Conservation (phyloP, 2,329 filamentous ascomycete species). For the Ophiosphaerella herpotricha region DNA sequence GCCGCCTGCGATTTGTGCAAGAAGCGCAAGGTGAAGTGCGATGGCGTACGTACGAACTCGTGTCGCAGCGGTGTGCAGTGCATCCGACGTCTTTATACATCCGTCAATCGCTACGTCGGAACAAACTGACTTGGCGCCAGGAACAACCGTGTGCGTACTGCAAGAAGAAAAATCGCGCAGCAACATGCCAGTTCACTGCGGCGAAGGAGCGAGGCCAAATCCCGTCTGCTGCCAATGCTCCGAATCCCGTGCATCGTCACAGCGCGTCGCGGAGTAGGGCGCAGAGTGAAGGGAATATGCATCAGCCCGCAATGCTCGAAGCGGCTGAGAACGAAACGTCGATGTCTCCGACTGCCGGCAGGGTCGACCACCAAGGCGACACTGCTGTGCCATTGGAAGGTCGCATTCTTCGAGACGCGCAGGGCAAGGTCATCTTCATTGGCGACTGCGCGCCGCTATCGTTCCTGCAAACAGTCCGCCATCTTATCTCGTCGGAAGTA, state of each 20-base stretch:
- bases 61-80: not conserved
- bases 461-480: constrained; percentile 58
- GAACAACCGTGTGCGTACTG: constrained; percentile 58
- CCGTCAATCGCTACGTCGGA: not conserved
- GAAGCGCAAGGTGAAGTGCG: constrained; percentile 54
- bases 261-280: constrained; percentile 2
- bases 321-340: constrained; percentile 12
- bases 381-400: constrained; percentile 51
- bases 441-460: constrained; percentile 60
- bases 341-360: constrained; percentile 28
- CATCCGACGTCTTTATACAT: too few relatives aligned
- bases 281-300: constrained; percentile 9
- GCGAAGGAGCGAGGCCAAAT: constrained; percentile 40
- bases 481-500: constrained; percentile 51
- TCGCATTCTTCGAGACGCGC: constrained; percentile 56
- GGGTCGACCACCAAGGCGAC: constrained; percentile 46
- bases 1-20: constrained; percentile 40
- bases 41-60: constrained; percentile 41
- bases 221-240: constrained; percentile 39
- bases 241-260: constrained; percentile 9
- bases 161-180: constrained; percentile 45
- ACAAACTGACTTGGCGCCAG: not conserved
- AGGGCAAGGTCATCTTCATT: constrained; percentile 60
- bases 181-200: constrained; percentile 49
- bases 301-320: constrained; percentile 9